Evolutionary conservation across 495 filamentous ascomycete species (phyloP).

Genomic region (Aspergillus avenaceus): DNA sequence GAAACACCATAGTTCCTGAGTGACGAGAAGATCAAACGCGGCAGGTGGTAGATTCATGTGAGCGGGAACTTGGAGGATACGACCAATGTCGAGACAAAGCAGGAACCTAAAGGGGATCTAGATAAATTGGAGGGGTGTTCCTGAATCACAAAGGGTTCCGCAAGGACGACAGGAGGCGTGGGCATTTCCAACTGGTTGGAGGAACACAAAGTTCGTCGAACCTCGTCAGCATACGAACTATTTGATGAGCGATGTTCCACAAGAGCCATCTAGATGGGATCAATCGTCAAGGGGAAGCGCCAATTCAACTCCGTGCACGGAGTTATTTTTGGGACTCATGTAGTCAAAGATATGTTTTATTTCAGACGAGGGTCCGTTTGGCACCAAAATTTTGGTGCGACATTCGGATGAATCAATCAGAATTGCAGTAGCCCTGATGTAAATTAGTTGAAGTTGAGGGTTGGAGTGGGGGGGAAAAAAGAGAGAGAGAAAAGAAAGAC

Average conservation of each 20-base stretch:
- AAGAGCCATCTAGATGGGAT: background rate
- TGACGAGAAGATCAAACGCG: background rate
- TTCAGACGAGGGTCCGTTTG: too few species aligned
- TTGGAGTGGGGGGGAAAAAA: too few species aligned
- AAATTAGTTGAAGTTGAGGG: too few species aligned
- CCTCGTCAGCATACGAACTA: background rate
- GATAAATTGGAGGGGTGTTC: background rate
- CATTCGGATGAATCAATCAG: too few species aligned
- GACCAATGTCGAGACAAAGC: constrained; percentile 3
- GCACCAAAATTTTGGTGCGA: too few species aligned
- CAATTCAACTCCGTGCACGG: background rate
- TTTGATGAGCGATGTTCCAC: background rate
- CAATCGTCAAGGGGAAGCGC: background rate
- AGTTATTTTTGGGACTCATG: too few species aligned
- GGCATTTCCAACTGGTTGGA: background rate
- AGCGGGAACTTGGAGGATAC: background rate
- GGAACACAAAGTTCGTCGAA: background rate
- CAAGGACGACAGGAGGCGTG: background rate
- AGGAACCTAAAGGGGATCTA: background rate
- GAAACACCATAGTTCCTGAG: constrained; percentile 4
- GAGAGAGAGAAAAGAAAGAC: too few species aligned
- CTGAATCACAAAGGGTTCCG: background rate
- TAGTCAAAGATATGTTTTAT: too few species aligned
- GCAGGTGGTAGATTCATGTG: constrained; percentile 17
- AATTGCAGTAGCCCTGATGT: too few species aligned